A percentile compares a stretch with the other conserved stretches of the same genome.
These are phyloP conservation scores for Mortierella sp. DNA, from an alignment of 371 early-diverging fungal species.

Conservation along the genomic window DNA sequence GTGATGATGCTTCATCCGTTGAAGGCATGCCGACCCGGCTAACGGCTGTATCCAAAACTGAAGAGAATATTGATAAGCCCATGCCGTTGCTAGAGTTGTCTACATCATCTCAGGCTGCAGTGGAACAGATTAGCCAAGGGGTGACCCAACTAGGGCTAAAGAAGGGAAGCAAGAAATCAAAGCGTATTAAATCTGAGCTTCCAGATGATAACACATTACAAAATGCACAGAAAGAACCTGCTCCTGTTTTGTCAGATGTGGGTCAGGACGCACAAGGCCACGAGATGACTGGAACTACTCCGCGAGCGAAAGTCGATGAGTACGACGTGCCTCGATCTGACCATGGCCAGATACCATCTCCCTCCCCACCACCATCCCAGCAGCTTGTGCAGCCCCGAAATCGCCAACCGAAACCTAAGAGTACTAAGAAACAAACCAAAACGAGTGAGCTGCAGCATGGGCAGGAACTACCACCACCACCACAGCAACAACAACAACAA, in stretches of 20 bases:
- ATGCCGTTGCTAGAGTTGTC: background rate
- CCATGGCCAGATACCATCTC: background rate
- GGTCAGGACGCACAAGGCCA: background rate
- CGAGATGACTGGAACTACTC: background rate
- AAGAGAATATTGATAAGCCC: background rate
- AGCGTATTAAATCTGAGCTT: constrained; percentile 39
- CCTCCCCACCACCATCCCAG: background rate
- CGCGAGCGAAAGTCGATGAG: background rate
- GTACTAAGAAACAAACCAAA: constrained; percentile 9
- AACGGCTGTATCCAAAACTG: background rate
- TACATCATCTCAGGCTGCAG: background rate
- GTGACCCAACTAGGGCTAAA: background rate
- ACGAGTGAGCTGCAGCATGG: constrained; percentile 2
- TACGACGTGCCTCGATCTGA: background rate
- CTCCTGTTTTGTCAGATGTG: background rate
- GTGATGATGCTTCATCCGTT: constrained; percentile 26
- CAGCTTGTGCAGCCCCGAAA: background rate
- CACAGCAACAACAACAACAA: constrained; percentile 14
- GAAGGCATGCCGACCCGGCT: background rate
- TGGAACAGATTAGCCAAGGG: background rate
- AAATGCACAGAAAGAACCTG: background rate
- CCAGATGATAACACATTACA: constrained; percentile 4
- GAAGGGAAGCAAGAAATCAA: constrained; percentile 30
- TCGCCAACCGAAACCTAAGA: constrained; percentile 17
- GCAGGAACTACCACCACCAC: background rate